phyloP scores from a whole-genome alignment of 2,329 filamentous ascomycete genomes.

The Aspergillus alliaceus region DNA sequence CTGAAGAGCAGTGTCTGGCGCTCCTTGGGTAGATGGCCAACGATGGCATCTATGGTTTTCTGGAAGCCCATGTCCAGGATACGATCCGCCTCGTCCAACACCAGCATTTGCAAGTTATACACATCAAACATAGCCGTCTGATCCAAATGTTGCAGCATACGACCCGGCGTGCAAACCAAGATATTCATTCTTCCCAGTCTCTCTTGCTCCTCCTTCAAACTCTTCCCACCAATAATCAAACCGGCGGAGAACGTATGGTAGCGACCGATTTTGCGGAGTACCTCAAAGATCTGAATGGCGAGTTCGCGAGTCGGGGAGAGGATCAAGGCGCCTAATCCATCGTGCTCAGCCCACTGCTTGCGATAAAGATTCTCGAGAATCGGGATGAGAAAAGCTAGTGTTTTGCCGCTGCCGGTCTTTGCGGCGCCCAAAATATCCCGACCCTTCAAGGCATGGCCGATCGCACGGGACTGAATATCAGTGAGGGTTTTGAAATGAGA shows the following conservation, averaged over 20 bases:
- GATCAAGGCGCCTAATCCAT: slow-evolving; percentile 89
- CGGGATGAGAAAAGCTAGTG: slow-evolving; percentile 86
- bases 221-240: slow-evolving; percentile 91
- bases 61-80: slow-evolving; percentile 99
- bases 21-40: slow-evolving; percentile 82
- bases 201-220: slow-evolving; percentile 80
- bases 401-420: slow-evolving; percentile 95
- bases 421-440: slow-evolving; percentile 89
- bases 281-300: slow-evolving; percentile 95
- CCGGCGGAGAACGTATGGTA: slow-evolving; percentile 91
- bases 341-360: slow-evolving; percentile 82
- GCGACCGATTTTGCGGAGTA: slow-evolving; percentile 83
- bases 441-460: slow-evolving; percentile 82
- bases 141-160: slow-evolving; percentile 93
- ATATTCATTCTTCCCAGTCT: slow-evolving; percentile 92
- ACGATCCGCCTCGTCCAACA: slow-evolving; percentile 92
- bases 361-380: slow-evolving; percentile 91
- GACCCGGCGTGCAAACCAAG: slow-evolving; percentile 87
- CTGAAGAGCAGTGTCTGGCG: slow-evolving; percentile 94
- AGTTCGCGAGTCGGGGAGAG: slow-evolving; percentile 93
- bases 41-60: slow-evolving; percentile 81
- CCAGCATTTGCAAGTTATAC: slow-evolving; percentile 86
- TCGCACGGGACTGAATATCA: slow-evolving; percentile 86
- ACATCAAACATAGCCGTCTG: slow-evolving; percentile 89
- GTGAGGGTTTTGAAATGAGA: slow-evolving; percentile 90